Conservation (phyloP, 2,329 filamentous ascomycete genomes). For the Epicoccum sorghinum region DNA sequence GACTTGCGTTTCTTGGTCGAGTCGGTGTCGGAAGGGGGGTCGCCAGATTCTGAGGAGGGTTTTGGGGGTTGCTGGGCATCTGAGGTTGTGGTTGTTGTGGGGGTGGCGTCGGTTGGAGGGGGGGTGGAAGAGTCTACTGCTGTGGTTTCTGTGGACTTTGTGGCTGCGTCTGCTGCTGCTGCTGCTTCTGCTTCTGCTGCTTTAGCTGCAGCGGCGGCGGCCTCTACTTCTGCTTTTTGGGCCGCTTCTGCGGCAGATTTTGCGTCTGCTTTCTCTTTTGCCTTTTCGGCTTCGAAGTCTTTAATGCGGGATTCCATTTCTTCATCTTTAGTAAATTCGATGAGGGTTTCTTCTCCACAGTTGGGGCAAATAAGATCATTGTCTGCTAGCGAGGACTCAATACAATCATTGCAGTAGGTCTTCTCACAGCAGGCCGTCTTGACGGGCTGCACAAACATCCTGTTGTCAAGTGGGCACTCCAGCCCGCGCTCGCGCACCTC, state of each 20-base stretch:
- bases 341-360: constrained; percentile 86
- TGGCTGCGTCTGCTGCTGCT: not conserved
- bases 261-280: constrained; percentile 48
- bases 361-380: constrained; percentile 95
- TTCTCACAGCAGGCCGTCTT: constrained; percentile 98
- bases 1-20: constrained; percentile 74
- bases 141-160: too few relatives aligned
- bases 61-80: not conserved
- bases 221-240: constrained; percentile 49
- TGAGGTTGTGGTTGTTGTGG: not conserved
- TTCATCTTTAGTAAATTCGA: constrained; percentile 67
- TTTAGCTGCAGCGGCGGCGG: constrained; percentile 38
- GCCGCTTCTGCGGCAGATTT: constrained; percentile 50
- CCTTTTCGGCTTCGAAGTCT: constrained; percentile 67
- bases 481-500: constrained; percentile 86
- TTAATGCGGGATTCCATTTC: constrained; percentile 80
- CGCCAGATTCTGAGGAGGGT: constrained; percentile 14
- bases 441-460: constrained; percentile 97
- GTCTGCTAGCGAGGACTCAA: constrained; percentile 97
- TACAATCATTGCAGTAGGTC: constrained; percentile 99
- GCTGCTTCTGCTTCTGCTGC: constrained; percentile 22
- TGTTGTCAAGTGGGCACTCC: constrained; percentile 95
- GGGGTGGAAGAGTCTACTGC: too few relatives aligned
- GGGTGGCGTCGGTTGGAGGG: too few relatives aligned
- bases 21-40: constrained; percentile 44